These are phyloP conservation scores for Croton laevigatus DNA, from an alignment of 441 rosid species.

Conservation along the genomic window DNA sequence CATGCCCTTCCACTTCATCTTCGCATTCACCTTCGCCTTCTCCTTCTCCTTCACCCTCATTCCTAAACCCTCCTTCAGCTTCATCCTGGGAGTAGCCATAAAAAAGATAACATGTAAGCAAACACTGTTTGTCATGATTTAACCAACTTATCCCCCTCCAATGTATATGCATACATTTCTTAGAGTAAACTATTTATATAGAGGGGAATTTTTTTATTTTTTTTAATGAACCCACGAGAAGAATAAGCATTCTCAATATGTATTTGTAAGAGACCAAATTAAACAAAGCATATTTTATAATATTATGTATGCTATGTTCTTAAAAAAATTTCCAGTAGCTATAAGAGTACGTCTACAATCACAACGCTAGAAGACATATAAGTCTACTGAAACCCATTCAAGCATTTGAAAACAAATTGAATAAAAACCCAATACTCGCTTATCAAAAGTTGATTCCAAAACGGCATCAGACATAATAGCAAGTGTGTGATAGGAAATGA, in stretches of 20 bases:
- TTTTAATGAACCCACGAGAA: background rate
- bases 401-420: background rate
- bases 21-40: constrained; percentile 49
- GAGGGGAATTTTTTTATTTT: background rate
- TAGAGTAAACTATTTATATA: too few relatives aligned
- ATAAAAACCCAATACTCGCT: background rate
- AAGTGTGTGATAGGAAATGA: background rate
- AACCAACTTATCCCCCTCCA: background rate
- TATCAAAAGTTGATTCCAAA: background rate
- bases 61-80: constrained; percentile 62
- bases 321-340: background rate
- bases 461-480: background rate
- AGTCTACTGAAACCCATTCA: background rate
- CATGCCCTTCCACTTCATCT: constrained; percentile 52
- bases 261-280: background rate
- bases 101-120: background rate
- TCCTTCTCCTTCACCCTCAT: constrained; percentile 54
- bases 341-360: background rate
- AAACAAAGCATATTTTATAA: background rate
- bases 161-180: too few relatives aligned
- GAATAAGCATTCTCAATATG: background rate
- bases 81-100: constrained; percentile 49
- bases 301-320: background rate
- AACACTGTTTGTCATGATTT: background rate
- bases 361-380: background rate